These are phyloP conservation scores for Aspergillus sojae DNA, from an alignment of 2,329 filamentous ascomycete genomes.

Conservation along the genomic window DNA sequence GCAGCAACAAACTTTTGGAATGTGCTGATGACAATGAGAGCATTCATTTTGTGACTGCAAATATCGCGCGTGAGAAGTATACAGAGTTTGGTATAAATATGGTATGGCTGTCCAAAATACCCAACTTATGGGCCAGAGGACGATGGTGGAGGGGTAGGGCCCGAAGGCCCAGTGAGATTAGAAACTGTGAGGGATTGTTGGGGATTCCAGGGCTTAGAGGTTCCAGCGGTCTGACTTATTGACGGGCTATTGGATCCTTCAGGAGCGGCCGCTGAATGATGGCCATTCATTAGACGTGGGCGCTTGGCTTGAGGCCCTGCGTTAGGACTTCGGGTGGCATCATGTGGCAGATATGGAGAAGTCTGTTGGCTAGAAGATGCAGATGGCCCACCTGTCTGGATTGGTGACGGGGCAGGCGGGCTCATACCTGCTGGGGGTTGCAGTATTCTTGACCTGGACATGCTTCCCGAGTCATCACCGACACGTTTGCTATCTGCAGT, in stretches of 20 bases:
- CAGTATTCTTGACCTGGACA: slow-evolving; percentile 12
- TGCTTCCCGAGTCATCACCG: slow-evolving; percentile 13
- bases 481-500: slow-evolving; percentile 13
- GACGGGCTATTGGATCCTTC: slow-evolving; percentile 5
- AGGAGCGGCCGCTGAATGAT: slow-evolving; percentile 11
- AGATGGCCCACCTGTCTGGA: slow-evolving; percentile 21
- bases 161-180: slow-evolving; percentile 28
- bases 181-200: slow-evolving; percentile 23
- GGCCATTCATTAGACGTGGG: slow-evolving; percentile 39
- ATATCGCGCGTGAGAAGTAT: not conserved
- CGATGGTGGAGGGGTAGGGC: slow-evolving; percentile 27
- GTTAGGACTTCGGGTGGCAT: slow-evolving; percentile 25
- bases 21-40: not conserved
- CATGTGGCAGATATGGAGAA: slow-evolving; percentile 34
- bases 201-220: slow-evolving; percentile 16
- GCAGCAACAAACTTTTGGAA: not conserved
- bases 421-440: slow-evolving; percentile 27
- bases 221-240: slow-evolving; percentile 10
- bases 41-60: not conserved
- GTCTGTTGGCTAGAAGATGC: slow-evolving; percentile 32
- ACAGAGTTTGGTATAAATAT: not conserved
- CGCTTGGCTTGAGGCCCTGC: slow-evolving; percentile 34
- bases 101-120: not conserved
- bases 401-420: slow-evolving; percentile 28
- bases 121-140: slow-evolving; percentile 8